phyloP scores from a whole-genome alignment of 2,329 filamentous ascomycete species.

The Zymoseptoria pseudotritici region DNA sequence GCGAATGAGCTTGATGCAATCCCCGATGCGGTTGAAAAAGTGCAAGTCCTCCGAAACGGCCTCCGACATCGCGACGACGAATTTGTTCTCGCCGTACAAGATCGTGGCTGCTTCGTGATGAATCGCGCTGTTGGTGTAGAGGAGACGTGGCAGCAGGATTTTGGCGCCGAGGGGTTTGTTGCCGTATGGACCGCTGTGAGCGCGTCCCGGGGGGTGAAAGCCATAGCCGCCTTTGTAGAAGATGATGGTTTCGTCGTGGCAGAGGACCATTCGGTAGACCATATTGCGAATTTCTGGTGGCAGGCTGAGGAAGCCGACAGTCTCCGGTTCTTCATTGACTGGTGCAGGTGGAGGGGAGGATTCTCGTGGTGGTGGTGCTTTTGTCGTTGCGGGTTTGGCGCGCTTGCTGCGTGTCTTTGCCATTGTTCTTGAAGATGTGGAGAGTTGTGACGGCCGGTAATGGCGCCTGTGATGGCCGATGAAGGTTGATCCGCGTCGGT shows the following conservation, averaged over 20 bases:
- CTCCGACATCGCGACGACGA: neutral
- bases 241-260: neutral
- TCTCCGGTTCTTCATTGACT: neutral
- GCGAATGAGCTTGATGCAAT: neutral
- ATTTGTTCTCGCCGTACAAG: neutral
- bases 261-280: neutral
- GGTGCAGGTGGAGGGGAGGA: neutral
- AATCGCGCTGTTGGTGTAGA: neutral
- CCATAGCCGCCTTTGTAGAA: neutral
- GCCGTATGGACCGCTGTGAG: neutral
- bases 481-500: neutral
- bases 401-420: neutral
- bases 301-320: neutral
- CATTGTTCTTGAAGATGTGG: neutral
- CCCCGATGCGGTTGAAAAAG: neutral
- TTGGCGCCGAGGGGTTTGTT: neutral
- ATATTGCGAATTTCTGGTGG: neutral
- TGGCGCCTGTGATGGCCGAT: neutral
- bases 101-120: neutral
- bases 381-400: neutral
- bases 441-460: neutral
- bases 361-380: neutral
- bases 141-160: conserved; percentile 26
- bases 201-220: neutral
- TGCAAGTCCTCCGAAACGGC: neutral